Evolutionary conservation across 2,329 filamentous ascomycete species (phyloP), one percentile per base, ranked within the genome.

Genomic region (Bipolaris zeicola): DNA sequence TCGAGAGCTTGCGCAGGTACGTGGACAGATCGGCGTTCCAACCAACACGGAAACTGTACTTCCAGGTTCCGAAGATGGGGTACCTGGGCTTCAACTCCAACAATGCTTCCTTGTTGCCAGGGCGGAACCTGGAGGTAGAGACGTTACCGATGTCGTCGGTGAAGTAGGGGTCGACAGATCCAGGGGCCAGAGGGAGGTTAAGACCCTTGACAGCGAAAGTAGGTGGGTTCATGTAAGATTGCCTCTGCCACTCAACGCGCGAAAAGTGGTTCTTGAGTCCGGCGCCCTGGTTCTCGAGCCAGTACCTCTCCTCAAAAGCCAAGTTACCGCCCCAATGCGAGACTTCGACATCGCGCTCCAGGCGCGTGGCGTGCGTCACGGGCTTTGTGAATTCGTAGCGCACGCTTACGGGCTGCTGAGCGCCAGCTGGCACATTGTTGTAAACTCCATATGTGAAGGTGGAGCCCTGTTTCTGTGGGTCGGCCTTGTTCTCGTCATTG

Each of bases 311-410:
- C 79, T 99, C 95, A 47, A 93, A 92, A 1, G 95, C 95, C 51
- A 98, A 79, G 74, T 99, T 99, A 61, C 95, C 95, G 65, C 95
- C 95, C 95, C 95, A 99, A 78, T 98, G 95, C 74, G 91, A 96
- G 68, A 99, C 89, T 77, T 99, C 95, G 61, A 99, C 81, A 70
- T 98, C 93, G 58, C 95, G 89, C 78, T 98, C 91, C 57, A 99
- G 82, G 14, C 86, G 81, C 33, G 87, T 87, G 48, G 92, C 86
- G 71, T 95, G 91, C 41, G 88, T 89, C 55, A 99, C 82, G 11
- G 95, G 94, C 79, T 94, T 96, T 63, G 91, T 97, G 80, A 95
- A 97, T 77, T 99, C 93, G 78, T 96, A 98, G 60, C 95, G 90
- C 50, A 97, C 88, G 64, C 83, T 86, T 57, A 92, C 87, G 16